phyloP scores from a whole-genome alignment of 2,329 filamentous ascomycete genomes.

The Metarhizium humberi region DNA sequence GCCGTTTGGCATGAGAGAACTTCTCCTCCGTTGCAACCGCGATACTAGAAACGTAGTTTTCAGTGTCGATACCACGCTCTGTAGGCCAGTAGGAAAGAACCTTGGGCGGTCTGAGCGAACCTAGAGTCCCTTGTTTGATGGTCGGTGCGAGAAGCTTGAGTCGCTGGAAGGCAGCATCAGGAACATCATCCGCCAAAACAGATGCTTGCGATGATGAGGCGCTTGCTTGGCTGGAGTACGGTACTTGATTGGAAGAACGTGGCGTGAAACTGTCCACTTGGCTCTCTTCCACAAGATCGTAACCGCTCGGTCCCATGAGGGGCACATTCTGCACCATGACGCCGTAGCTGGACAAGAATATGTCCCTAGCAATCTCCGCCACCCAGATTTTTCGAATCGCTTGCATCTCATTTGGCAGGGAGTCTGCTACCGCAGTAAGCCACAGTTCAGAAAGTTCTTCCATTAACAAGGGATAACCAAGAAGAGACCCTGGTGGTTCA shows the following conservation, averaged over 20 bases:
- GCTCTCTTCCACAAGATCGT: slow-evolving; percentile 4
- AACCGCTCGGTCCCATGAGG: slow-evolving; percentile 16
- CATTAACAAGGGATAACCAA: slow-evolving; percentile 19
- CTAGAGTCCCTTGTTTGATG: slow-evolving; percentile 16
- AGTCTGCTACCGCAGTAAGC: slow-evolving; percentile 17
- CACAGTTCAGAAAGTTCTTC: slow-evolving; percentile 21
- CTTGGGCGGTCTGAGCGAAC: slow-evolving; percentile 16
- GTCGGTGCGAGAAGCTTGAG: slow-evolving; percentile 24
- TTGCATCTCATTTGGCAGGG: slow-evolving; percentile 15
- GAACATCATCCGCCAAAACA: slow-evolving; percentile 3
- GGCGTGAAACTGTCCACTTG: slow-evolving; percentile 7
- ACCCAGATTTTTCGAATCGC: slow-evolving; percentile 18
- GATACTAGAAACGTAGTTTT: slow-evolving; percentile 29
- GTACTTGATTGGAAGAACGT: not conserved
- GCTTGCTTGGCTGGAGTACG: not conserved
- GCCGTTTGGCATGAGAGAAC: slow-evolving; percentile 23
- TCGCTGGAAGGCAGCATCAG: slow-evolving; percentile 23
- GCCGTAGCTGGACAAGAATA: slow-evolving; percentile 25
- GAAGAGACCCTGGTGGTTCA: slow-evolving; percentile 14
- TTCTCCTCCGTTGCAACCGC: slow-evolving; percentile 24
- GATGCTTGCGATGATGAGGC: slow-evolving; percentile 7
- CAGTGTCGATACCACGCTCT: slow-evolving; percentile 23
- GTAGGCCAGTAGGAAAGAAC: slow-evolving; percentile 30
- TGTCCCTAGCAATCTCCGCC: slow-evolving; percentile 22
- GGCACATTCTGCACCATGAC: slow-evolving; percentile 24